Evolutionary conservation across 441 rosid genomes (phyloP), one percentile per base, ranked within the genome.

Genomic region (Raphanus hybrid): DNA sequence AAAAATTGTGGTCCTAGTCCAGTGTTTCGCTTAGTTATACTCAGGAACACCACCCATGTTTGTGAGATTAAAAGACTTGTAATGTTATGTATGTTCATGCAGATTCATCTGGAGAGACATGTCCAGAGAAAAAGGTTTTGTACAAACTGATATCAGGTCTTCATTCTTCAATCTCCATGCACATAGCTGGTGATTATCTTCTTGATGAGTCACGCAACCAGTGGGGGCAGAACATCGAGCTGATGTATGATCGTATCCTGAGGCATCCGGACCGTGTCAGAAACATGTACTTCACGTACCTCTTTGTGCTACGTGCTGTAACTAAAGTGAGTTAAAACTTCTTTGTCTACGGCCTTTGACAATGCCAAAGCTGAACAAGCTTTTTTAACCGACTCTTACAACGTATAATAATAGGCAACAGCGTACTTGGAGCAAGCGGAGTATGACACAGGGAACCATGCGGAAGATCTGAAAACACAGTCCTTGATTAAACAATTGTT

Each of bases 81-180:
- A n/a, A 18, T 61, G 52, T 71, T 71, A 57, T 41, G 54, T 43
- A 16, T 62, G 12, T 29, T 8, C 10, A 18, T 82, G 82, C 86
- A 93, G 98, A 92, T 86, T 88, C 92, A 75, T 86, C 93, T 70
- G 92, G 87, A 58, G 96, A 89, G 80, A 67, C 79, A 73, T 92
- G 97, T 80, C 96, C 89, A 64, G 97, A 93, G 83, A 92, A 92
- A 75, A 90, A 84, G 23, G 83, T 92, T 67, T 81, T 93, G 73
- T 93, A 92, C 85, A 92, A 93, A 84, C 65, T 92, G 86, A 93
- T 92, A 78, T 93, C 98, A 11, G 98, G 98, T 54, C 98, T 93
- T 78, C 98, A 93, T 78, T 88, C 98, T 71, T 92, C 98, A 26
- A 92, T 92, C 58, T 93, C 98, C 0, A 82, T 88, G 81, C 98